Conservation (phyloP, 352 stramenopile species). For the Phytophthora ohioensis region DNA sequence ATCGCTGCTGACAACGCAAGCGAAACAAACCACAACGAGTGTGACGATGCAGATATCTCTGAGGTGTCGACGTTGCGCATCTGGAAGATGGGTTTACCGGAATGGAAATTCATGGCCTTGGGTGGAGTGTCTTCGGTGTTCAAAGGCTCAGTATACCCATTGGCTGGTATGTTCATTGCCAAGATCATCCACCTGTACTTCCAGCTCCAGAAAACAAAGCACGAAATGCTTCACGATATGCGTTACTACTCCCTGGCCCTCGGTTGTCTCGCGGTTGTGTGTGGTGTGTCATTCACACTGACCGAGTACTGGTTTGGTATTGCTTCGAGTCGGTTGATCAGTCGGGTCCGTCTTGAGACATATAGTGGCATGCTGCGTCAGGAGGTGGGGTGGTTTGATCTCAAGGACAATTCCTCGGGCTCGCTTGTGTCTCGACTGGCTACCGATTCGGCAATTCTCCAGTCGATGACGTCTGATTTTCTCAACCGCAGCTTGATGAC, state of each 20-base stretch:
- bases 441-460: conserved; percentile 78
- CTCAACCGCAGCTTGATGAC: conserved; percentile 69
- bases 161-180: conserved; percentile 59
- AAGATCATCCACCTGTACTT: conserved; percentile 69
- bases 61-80: conserved; percentile 39
- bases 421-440: conserved; percentile 71
- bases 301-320: conserved; percentile 67
- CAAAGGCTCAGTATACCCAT: conserved; percentile 55
- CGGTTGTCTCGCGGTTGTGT: conserved; percentile 44
- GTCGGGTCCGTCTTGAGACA: conserved; percentile 48
- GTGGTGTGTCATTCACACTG: conserved; percentile 45
- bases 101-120: conserved; percentile 59
- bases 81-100: conserved; percentile 54
- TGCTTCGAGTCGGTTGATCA: conserved; percentile 55
- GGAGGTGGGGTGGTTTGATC: conserved; percentile 36
- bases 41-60: not conserved
- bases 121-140: conserved; percentile 50
- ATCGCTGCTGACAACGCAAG: not conserved
- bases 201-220: conserved; percentile 43
- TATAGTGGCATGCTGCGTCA: conserved; percentile 70
- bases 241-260: conserved; percentile 41
- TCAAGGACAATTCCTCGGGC: conserved; percentile 26
- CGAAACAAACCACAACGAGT: conserved; percentile 4
- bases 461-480: conserved; percentile 76
- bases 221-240: conserved; percentile 49